Conservation (phyloP, 108 stramenopile species). For the Skeletonema costatum region DNA sequence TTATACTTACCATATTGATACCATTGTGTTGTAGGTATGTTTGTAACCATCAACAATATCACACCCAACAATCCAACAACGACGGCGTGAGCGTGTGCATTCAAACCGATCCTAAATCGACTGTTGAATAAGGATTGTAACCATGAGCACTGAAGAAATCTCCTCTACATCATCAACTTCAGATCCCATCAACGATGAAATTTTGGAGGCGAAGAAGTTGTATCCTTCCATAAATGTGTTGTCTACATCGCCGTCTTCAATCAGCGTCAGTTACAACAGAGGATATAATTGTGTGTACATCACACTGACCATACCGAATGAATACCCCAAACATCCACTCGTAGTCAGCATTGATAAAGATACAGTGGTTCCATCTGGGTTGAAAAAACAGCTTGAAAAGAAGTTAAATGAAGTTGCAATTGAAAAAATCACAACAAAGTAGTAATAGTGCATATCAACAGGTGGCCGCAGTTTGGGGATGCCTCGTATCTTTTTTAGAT, state of each 20-base stretch:
- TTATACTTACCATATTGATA: too few species aligned
- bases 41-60: too few species aligned
- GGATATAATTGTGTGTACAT: conserved; percentile 40
- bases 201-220: conserved; percentile 14
- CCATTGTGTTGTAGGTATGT: too few species aligned
- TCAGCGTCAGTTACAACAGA: not conserved
- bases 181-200: conserved; percentile 12
- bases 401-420: conserved; percentile 26
- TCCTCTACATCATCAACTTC: not conserved
- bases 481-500: conserved; percentile 40
- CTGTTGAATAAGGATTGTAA: not conserved
- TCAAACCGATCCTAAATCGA: too few species aligned
- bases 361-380: conserved; percentile 42
- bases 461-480: conserved; percentile 26
- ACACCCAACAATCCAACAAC: too few species aligned
- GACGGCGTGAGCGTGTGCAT: too few species aligned
- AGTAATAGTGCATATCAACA: conserved; percentile 19
- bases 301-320: conserved; percentile 46
- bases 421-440: conserved; percentile 3
- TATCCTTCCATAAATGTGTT: conserved; percentile 22
- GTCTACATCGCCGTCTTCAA: conserved; percentile 19
- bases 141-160: not conserved
- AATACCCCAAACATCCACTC: conserved; percentile 37
- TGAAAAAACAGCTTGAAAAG: conserved; percentile 55
- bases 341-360: conserved; percentile 28